Base-by-base conservation (phyloP, 2,329 filamentous ascomycete species). In the Thelonectria rubi region DNA sequence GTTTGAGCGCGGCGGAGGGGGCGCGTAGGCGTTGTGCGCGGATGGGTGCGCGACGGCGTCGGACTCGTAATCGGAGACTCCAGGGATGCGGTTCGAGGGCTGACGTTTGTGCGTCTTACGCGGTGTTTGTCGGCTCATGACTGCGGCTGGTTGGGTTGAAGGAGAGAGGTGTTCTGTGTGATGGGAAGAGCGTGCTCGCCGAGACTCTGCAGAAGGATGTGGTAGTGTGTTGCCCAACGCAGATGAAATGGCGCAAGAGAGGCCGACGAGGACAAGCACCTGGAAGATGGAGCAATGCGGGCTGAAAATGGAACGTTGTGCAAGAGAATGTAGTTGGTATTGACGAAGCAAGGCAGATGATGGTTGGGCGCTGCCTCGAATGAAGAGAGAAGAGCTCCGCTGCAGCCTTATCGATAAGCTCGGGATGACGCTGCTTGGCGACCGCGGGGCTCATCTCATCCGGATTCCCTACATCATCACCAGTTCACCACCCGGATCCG, bases 1-100 rank as follows among this genome's bases (percentile, higher is more conserved):
- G 76, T 94, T 95, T 65, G 90, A 89, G 66, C 91, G 89, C 75
- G 81, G 86, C 53, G 78, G 82, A 72, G 79, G 84, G 37, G 76
- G 80, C 67, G 72, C 79, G 63, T 74, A 79, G 57, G 66, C 74
- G 63, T 70, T 77, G 61, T 70, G 77, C 60, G 67, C 78, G 69
- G 71, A 50, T 47, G 63, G 47, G 39, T 67, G 62, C 43, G 63
- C 79, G 75, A 81, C 82, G 18, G 82, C 84, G 74, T 91, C 88
- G 63, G 88, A 90, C 70, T 91, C 88, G 78, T 91, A 90, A 76
- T 91, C 88, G 48, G 84, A 85, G 26, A 78, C 73, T 48, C 76
- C 77, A 21, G 76, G 74, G 61, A 79, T 76, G 39, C 75, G 73
- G 55, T 77, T 78, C 15, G 77, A 79, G 10, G 76, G 73, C 53